These are phyloP conservation scores for Eleusine coracana DNA, from an alignment of 176 grass and related monocot genomes.

Conservation along the genomic window DNA sequence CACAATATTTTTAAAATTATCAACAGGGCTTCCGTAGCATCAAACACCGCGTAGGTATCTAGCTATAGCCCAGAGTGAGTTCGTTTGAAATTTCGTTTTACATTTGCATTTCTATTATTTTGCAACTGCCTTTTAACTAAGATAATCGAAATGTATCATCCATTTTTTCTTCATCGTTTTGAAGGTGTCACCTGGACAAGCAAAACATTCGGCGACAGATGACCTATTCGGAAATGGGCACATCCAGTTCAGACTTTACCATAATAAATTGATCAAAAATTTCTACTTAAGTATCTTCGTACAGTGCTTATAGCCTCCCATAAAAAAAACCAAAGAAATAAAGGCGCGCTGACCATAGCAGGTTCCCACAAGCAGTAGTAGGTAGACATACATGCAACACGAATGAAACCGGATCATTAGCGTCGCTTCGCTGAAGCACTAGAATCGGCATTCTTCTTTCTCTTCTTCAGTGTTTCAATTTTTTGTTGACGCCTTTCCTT, in stretches of 20 bases:
- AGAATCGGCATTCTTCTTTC: slow-evolving; percentile 69
- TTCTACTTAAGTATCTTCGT: neutral
- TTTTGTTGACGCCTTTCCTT: slow-evolving; percentile 52
- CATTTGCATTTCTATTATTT: too few relatives aligned
- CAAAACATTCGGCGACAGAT: neutral
- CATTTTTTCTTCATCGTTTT: too few relatives aligned
- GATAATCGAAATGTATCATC: too few relatives aligned
- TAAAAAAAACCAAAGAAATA: slow-evolving; percentile 10
- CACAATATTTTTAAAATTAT: too few relatives aligned
- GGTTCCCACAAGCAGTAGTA: neutral
- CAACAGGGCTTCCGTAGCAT: too few relatives aligned
- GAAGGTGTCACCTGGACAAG: neutral
- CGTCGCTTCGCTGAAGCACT: slow-evolving; percentile 37
- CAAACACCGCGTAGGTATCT: too few relatives aligned
- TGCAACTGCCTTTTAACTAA: too few relatives aligned
- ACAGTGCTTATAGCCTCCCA: slow-evolving; percentile 1
- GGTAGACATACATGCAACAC: neutral
- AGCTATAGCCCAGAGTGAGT: too few relatives aligned
- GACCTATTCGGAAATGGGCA: neutral
- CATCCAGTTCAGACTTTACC: neutral
- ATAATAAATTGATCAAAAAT: slow-evolving; percentile 8
- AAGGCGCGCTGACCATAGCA: neutral
- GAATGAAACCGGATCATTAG: neutral
- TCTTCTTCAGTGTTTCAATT: slow-evolving; percentile 61
- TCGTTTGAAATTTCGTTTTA: too few relatives aligned